phyloP scores from a whole-genome alignment of 306 rosid genomes.

The Psophocarpus tetragonolobus region DNA sequence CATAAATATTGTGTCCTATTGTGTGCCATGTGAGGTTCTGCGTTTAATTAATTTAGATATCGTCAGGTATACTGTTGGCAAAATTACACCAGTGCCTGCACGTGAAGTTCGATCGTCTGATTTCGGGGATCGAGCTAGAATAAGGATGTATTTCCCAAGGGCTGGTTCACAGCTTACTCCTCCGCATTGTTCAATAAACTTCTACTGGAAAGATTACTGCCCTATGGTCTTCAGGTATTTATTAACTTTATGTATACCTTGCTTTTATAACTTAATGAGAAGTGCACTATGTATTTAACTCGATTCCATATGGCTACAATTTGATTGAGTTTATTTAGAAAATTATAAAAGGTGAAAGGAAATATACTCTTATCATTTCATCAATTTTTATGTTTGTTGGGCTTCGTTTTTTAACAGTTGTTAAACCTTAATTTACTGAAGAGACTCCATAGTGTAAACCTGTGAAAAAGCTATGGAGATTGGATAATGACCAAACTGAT shows the following conservation, averaged over 20 bases:
- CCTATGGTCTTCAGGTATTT: slow-evolving; percentile 95
- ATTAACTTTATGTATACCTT: slow-evolving; percentile 12
- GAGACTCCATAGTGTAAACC: neutral
- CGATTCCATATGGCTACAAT: slow-evolving; percentile 19
- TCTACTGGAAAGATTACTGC: slow-evolving; percentile 92
- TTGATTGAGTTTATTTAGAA: neutral
- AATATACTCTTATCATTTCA: neutral
- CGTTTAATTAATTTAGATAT: slow-evolving; percentile 40
- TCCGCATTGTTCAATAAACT: slow-evolving; percentile 73
- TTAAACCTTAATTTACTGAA: neutral
- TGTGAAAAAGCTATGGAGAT: neutral
- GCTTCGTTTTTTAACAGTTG: neutral
- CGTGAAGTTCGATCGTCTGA: slow-evolving; percentile 91
- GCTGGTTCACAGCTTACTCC: slow-evolving; percentile 86
- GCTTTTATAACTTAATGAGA: neutral
- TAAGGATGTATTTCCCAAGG: slow-evolving; percentile 78
- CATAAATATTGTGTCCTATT: neutral
- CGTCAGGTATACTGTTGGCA: slow-evolving; percentile 88
- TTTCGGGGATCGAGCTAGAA: slow-evolving; percentile 85
- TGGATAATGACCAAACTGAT: neutral
- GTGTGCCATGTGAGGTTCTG: neutral
- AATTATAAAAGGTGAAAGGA: neutral
- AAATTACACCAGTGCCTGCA: slow-evolving; percentile 86
- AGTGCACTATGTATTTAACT: slow-evolving; percentile 19
- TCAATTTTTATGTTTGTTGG: neutral